These are phyloP conservation scores for Alternaria alternata DNA, from an alignment of 2,329 filamentous ascomycete genomes.

Conservation along the genomic window DNA sequence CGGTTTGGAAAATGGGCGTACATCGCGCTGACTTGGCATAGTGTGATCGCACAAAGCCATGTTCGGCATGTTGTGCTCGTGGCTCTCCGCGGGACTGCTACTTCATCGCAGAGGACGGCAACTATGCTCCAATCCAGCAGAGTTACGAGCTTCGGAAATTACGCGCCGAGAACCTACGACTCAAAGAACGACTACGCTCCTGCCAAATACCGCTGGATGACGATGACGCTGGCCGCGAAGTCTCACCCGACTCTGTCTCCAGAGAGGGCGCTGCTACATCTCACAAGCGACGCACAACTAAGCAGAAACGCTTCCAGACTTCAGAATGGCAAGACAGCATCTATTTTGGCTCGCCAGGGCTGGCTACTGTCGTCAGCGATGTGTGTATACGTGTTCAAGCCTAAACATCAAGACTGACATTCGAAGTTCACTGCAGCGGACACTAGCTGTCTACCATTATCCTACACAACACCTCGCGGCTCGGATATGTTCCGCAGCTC, in stretches of 20 bases:
- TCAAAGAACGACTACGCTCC: constrained; percentile 54
- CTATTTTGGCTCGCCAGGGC: constrained; percentile 60
- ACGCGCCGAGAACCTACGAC: constrained; percentile 54
- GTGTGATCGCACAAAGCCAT: constrained; percentile 61
- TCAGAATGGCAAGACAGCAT: constrained; percentile 55
- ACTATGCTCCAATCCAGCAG: constrained; percentile 58
- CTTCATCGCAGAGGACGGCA: constrained; percentile 56
- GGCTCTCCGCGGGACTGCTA: constrained; percentile 58
- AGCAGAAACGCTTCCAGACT: constrained; percentile 51
- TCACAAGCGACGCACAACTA: constrained; percentile 33
- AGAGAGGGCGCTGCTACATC: constrained; percentile 30
- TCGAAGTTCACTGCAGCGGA: constrained; percentile 55
- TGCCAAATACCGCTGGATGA: constrained; percentile 48
- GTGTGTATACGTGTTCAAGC: constrained; percentile 36
- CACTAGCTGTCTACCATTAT: constrained; percentile 49
- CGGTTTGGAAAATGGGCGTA: too few relatives aligned
- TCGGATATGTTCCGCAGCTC: constrained; percentile 54
- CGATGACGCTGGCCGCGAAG: constrained; percentile 42
- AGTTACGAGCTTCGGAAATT: constrained; percentile 59
- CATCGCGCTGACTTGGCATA: background rate
- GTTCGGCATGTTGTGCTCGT: constrained; percentile 58
- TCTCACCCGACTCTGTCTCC: constrained; percentile 31
- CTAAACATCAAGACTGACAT: constrained; percentile 22
- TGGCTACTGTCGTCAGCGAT: constrained; percentile 58
- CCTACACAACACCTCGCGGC: constrained; percentile 54